Evolutionary conservation across 805 yeast species (phyloP).

Genomic region (Candida adriatica): DNA sequence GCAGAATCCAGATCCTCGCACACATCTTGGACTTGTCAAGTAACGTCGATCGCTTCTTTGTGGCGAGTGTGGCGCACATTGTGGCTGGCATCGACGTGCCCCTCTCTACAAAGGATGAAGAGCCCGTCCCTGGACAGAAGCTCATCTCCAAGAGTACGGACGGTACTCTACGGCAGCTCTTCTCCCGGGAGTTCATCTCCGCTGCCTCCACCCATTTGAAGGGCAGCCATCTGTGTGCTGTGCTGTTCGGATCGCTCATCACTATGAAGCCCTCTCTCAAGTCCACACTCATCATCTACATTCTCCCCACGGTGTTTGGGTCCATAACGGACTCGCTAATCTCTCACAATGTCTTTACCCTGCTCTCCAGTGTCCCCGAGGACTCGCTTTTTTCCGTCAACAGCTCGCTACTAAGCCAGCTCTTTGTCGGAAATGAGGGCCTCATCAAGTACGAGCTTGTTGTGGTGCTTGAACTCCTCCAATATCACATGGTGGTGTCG

Average conservation of each 20-base stretch:
- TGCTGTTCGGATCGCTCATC: constrained; percentile 27
- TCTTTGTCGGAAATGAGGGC: constrained; percentile 4
- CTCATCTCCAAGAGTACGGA: constrained; percentile 11
- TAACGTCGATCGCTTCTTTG: constrained; percentile 1
- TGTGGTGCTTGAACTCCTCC: constrained; percentile 53
- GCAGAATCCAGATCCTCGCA: constrained; percentile 4
- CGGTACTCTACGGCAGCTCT: constrained; percentile 10
- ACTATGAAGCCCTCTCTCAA: constrained; percentile 32
- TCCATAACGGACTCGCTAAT: constrained; percentile 27
- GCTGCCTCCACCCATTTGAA: constrained; percentile 14
- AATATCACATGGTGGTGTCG: constrained; percentile 60
- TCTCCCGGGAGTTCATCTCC: constrained; percentile 22
- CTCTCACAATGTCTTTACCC: constrained; percentile 3
- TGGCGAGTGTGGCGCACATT: constrained; percentile 3
- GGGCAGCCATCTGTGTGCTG: constrained; percentile 19
- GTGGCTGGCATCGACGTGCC: constrained; percentile 9
- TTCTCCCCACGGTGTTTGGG: constrained; percentile 33
- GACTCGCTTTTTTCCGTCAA: constrained; percentile 4
- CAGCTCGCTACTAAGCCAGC: constrained; percentile 10
- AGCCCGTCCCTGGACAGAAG: not conserved
- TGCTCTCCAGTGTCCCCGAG: constrained; percentile 4
- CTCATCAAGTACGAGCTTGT: constrained; percentile 30
- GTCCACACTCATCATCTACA: constrained; percentile 33
- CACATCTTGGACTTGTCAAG: constrained; percentile 3
- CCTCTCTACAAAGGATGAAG: constrained; percentile 7